Evolutionary conservation across 169 alveolate species (phyloP).

Genomic region (Plasmodium billcollinsi): DNA sequence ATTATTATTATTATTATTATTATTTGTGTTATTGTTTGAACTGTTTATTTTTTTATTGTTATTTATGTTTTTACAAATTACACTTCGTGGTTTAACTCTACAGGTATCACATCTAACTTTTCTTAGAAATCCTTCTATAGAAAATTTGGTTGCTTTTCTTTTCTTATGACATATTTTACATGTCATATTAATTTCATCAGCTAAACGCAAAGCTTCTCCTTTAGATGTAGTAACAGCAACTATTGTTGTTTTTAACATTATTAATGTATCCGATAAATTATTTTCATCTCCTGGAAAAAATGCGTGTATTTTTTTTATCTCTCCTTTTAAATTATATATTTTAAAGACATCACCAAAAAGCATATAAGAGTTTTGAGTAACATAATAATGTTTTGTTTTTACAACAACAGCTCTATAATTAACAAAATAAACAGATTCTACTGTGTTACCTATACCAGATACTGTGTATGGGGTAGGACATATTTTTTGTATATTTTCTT

Average conservation of each 20-base stretch:
- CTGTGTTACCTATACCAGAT: constrained; percentile 11
- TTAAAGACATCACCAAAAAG: constrained; percentile 72
- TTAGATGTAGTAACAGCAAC: constrained; percentile 63
- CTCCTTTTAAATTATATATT: constrained; percentile 65
- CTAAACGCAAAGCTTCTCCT: constrained; percentile 51
- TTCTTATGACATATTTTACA: constrained; percentile 64
- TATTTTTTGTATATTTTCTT: constrained; percentile 11
- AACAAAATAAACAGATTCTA: constrained; percentile 50
- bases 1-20: neutral
- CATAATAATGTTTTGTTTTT: constrained; percentile 54
- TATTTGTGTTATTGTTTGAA: constrained; percentile 2
- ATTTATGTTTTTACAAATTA: constrained; percentile 19
- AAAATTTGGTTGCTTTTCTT: constrained; percentile 68
- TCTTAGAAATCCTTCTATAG: constrained; percentile 57
- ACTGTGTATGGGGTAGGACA: neutral
- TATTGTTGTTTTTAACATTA: constrained; percentile 57
- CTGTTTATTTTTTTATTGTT: constrained; percentile 1
- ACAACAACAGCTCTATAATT: constrained; percentile 65
- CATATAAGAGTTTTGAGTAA: constrained; percentile 52
- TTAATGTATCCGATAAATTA: constrained; percentile 45
- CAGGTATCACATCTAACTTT: constrained; percentile 67
- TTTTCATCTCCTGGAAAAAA: constrained; percentile 68
- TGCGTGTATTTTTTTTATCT: constrained; percentile 65
- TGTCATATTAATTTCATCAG: constrained; percentile 61
- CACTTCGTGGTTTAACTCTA: constrained; percentile 43